phyloP scores from a whole-genome alignment of 2,329 filamentous ascomycete species.

The Penicillium rolfsii region DNA sequence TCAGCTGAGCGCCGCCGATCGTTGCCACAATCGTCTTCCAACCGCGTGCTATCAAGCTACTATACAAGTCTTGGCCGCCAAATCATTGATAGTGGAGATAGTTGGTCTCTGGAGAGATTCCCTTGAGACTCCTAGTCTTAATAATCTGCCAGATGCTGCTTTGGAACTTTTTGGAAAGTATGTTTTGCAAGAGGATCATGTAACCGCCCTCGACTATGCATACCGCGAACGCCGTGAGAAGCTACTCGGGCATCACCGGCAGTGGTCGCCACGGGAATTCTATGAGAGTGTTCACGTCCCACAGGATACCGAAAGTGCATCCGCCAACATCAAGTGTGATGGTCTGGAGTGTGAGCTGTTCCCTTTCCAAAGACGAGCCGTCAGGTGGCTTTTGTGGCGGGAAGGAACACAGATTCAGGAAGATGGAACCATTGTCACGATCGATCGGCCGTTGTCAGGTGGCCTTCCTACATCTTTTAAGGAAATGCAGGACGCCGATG shows the following conservation, averaged over 20 bases:
- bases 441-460: conserved; percentile 10
- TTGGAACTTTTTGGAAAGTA: conserved; percentile 36
- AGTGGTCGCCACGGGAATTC: conserved; percentile 48
- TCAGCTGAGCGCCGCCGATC: conserved; percentile 32
- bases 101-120: conserved; percentile 43
- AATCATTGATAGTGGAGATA: conserved; percentile 35
- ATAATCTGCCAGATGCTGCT: conserved; percentile 20
- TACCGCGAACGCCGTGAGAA: conserved; percentile 17
- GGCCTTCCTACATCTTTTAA: conserved; percentile 46
- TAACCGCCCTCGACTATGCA: neutral
- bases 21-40: conserved; percentile 27
- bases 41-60: conserved; percentile 40
- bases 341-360: conserved; percentile 47
- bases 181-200: conserved; percentile 30
- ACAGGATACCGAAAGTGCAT: conserved; percentile 34
- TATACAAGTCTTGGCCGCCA: conserved; percentile 20
- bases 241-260: conserved; percentile 12
- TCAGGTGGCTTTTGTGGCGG: conserved; percentile 51
- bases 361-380: conserved; percentile 53
- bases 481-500: conserved; percentile 42
- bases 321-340: conserved; percentile 41
- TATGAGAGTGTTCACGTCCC: conserved; percentile 54
- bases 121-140: conserved; percentile 30
- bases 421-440: conserved; percentile 36
- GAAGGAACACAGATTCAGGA: conserved; percentile 45